Conservation (phyloP, 1,139 yeast genomes). For the Yamadazyma taylorii region DNA sequence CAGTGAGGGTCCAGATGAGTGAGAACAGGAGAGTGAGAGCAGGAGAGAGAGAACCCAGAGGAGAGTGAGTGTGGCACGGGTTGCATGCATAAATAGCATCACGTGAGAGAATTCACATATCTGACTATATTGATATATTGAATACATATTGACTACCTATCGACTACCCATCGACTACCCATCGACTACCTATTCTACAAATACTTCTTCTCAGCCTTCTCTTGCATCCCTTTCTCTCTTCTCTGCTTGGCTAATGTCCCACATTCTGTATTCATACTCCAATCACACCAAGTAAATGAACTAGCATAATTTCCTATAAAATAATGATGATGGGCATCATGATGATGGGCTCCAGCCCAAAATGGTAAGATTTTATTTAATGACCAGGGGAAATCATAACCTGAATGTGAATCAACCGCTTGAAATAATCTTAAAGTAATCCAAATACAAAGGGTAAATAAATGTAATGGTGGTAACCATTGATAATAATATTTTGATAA, state of each 20-base stretch:
- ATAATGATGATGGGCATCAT: slow-evolving; percentile 49
- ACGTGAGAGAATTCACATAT: background rate
- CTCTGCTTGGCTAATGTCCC: slow-evolving; percentile 64
- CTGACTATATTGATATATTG: too few relatives aligned
- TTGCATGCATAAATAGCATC: too few relatives aligned
- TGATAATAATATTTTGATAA: slow-evolving; percentile 34
- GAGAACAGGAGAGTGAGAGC: too few relatives aligned
- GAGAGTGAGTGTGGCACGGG: background rate
- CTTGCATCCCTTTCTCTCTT: slow-evolving; percentile 59
- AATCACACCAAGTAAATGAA: slow-evolving; percentile 95
- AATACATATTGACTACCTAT: too few relatives aligned
- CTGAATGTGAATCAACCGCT: slow-evolving; percentile 51
- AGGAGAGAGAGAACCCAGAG: too few relatives aligned
- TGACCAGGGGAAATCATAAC: slow-evolving; percentile 52
- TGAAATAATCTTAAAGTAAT: slow-evolving; percentile 68
- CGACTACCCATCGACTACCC: too few relatives aligned
- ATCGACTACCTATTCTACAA: too few relatives aligned
- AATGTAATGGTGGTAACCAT: slow-evolving; percentile 70
- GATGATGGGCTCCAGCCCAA: slow-evolving; percentile 55
- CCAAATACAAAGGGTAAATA: slow-evolving; percentile 85
- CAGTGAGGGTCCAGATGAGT: too few relatives aligned
- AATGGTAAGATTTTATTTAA: slow-evolving; percentile 45
- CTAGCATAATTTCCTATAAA: slow-evolving; percentile 86
- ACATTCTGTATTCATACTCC: slow-evolving; percentile 76
- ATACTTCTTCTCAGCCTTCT: slow-evolving; percentile 41